Percentiles rank a stretch among this genome's conserved stretches.
These are phyloP conservation scores for Cytospora schulzeri DNA, from an alignment of 2,329 filamentous ascomycete genomes.

Conservation along the genomic window DNA sequence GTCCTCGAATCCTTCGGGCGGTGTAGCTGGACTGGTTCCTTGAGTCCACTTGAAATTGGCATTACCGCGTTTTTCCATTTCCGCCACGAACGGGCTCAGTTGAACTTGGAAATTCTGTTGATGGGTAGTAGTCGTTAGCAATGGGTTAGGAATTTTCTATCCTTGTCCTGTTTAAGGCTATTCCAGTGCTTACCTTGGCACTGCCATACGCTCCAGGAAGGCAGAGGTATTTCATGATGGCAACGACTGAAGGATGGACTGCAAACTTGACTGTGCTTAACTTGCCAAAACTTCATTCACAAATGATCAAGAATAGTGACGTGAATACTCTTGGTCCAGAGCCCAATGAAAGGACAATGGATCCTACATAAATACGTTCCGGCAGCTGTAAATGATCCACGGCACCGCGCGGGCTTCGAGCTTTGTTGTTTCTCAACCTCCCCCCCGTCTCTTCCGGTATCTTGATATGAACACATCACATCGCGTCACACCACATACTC, in stretches of 20 bases:
- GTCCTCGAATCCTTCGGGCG: conserved; percentile 29
- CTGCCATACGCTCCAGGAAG: conserved; percentile 61
- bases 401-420: not conserved
- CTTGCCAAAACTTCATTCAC: not conserved
- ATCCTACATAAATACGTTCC: not conserved
- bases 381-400: not conserved
- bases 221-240: conserved; percentile 58
- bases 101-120: conserved; percentile 26
- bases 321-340: not conserved
- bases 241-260: conserved; percentile 25
- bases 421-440: not conserved
- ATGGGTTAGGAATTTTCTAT: conserved; percentile 6
- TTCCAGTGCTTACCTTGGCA: conserved; percentile 47
- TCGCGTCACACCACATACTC: not conserved
- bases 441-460: not conserved
- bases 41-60: conserved; percentile 27
- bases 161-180: no score
- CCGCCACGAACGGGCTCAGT: conserved; percentile 20
- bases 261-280: not conserved
- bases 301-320: not conserved
- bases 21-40: conserved; percentile 17
- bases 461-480: not conserved
- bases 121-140: not conserved
- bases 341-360: not conserved
- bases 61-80: conserved; percentile 13